These are phyloP conservation scores for Leptographium wingfieldii DNA, from an alignment of 2,329 filamentous ascomycete genomes.

Conservation along the genomic window DNA sequence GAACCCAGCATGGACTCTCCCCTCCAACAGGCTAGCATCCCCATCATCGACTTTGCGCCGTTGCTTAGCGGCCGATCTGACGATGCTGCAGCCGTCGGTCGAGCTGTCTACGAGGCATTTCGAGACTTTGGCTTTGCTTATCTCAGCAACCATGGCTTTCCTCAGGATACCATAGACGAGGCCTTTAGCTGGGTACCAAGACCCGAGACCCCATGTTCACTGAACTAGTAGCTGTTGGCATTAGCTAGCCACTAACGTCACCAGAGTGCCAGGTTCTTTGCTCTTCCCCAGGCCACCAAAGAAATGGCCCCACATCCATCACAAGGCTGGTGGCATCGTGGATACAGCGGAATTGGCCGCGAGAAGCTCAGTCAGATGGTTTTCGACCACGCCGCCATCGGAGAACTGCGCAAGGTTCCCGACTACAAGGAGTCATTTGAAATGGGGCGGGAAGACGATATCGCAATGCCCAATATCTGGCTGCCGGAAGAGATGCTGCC, in stretches of 20 bases:
- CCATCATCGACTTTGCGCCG: constrained; percentile 10
- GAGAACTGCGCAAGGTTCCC: constrained; percentile 15
- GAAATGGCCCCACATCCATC: constrained; percentile 22
- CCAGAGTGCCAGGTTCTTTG: constrained; percentile 17
- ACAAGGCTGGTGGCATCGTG: constrained; percentile 23
- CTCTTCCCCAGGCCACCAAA: constrained; percentile 19
- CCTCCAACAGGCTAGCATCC: constrained; percentile 2
- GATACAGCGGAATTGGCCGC: constrained; percentile 23
- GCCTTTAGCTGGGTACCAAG: constrained; percentile 19
- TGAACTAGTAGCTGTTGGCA: neutral
- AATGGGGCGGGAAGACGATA: constrained; percentile 21
- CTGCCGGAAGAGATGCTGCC: constrained; percentile 22
- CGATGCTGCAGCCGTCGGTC: constrained; percentile 5
- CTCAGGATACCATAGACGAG: constrained; percentile 21
- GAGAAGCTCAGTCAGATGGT: constrained; percentile 24
- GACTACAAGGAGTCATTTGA: constrained; percentile 29
- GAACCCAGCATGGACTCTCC: neutral
- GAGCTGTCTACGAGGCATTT: constrained; percentile 16
- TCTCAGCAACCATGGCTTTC: constrained; percentile 22
- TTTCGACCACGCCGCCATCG: constrained; percentile 17
- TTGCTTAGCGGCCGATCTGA: constrained; percentile 2
- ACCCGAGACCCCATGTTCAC: neutral
- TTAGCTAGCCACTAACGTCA: too few species aligned
- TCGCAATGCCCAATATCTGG: constrained; percentile 26
- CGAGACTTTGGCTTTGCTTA: constrained; percentile 22